Base-by-base conservation (phyloP, 805 yeast species). In the Ogataea nakhonphanomensis region DNA sequence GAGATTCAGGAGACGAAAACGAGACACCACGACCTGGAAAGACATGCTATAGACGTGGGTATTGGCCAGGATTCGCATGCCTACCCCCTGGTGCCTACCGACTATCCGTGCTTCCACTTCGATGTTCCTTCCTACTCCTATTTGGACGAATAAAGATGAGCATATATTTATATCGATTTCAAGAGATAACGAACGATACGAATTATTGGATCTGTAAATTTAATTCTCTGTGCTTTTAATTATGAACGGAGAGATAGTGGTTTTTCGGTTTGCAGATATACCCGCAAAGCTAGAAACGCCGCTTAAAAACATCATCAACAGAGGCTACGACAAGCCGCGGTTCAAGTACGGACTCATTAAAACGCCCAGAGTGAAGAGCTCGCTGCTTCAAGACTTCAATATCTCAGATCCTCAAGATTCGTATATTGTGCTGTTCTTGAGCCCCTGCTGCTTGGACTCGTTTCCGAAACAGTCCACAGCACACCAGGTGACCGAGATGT, bases 71-170 rank as follows among this genome's bases (percentile, higher is more conserved):
- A 34, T 5, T 40, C 49, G 13, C 30, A 22, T 7, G 37, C 52
- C 17, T 51, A 47, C 33, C 78, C 91, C 23, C 72, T 84, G 2
- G 67, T 74, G 12, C 73, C 75, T 32, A 84, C 91, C 2, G 69
- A 75, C 50, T 77, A 84, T 29, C 90, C 90, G 22, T 83, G 75
- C 59, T 82, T 86, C 74, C 95, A 85, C 60, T 65, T 84, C 46
- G 90, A 85, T 30, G 76, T 85, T 53, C 95, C 95, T 13, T 66
- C 74, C 28, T 77, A 74, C 50, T 47, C 50, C 12, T 41, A 56
- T 30, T 41, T 51, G 20, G 58, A 50, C 23, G 34, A 23, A 28
- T 31, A 25, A 24, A 12, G 57, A 48, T 22, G 29, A 17, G 32
- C 33, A 24, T 29, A 29, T n/a, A 29, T 8, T 5, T 3, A 21